Percentiles rank a stretch among this genome's conserved stretches.
These are phyloP conservation scores for Dioszegia hungarica DNA, from an alignment of 768 basidiomycete genomes.

Conservation along the genomic window DNA sequence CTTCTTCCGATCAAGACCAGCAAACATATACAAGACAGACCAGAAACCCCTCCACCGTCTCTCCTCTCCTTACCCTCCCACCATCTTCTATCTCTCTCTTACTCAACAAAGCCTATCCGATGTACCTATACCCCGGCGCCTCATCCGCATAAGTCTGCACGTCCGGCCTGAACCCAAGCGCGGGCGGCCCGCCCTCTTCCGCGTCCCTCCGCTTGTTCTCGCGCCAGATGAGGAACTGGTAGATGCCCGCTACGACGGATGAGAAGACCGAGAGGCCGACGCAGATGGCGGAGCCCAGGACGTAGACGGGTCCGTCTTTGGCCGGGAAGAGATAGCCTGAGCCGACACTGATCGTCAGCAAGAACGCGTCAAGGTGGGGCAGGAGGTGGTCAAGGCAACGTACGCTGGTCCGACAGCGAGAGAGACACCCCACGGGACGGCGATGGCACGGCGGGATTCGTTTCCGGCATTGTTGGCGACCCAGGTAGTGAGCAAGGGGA, in stretches of 20 bases:
- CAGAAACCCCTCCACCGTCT: too few species aligned
- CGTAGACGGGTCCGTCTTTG: slow-evolving; percentile 15
- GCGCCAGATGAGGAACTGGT: slow-evolving; percentile 13
- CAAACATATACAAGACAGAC: too few species aligned
- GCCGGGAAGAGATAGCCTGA: slow-evolving; percentile 21
- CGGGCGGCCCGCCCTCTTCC: slow-evolving; percentile 12
- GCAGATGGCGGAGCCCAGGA: slow-evolving; percentile 15
- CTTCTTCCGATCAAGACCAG: too few species aligned
- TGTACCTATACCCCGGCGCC: slow-evolving; percentile 18
- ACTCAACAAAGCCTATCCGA: too few species aligned
- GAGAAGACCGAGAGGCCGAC: slow-evolving; percentile 9
- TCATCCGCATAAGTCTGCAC: slow-evolving; percentile 16
- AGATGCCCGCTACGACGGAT: slow-evolving; percentile 4
- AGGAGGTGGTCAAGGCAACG: too few species aligned
- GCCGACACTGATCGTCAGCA: slow-evolving; percentile 7
- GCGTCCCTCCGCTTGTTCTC: slow-evolving; percentile 15
- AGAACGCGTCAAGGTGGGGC: not conserved
- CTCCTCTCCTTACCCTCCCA: too few species aligned
- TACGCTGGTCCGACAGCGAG: slow-evolving; percentile 12
- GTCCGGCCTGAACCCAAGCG: slow-evolving; percentile 6
- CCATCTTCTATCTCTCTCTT: too few species aligned
- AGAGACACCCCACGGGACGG: slow-evolving; percentile 11
- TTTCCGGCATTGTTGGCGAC: slow-evolving; percentile 14
- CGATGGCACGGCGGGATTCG: slow-evolving; percentile 15
- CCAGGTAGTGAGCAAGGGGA: slow-evolving; percentile 16